A percentile compares a stretch with the other conserved stretches of the same genome.
phyloP scores from a whole-genome alignment of 192 early-diverging fungal genomes.

The Coemansia sp. region DNA sequence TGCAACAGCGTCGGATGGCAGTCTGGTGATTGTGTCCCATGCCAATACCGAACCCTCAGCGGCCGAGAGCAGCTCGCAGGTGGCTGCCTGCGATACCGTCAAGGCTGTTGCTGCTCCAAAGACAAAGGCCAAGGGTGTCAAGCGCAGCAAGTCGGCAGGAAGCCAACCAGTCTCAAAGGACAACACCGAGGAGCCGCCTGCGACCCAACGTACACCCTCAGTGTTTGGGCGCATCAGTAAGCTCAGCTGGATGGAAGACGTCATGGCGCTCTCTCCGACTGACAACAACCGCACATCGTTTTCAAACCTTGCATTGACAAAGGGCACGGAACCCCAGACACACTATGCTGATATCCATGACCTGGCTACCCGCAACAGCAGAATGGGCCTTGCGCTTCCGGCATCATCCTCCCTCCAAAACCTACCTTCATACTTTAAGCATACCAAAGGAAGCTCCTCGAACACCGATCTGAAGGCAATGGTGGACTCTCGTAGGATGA shows the following conservation, averaged over 20 bases:
- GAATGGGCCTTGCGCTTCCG: constrained; percentile 11
- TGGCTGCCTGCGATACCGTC: neutral
- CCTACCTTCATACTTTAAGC: constrained; percentile 17
- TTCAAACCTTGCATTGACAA: constrained; percentile 11
- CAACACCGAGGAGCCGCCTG: neutral
- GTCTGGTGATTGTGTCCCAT: constrained; percentile 9
- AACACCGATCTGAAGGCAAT: neutral
- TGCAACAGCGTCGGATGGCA: neutral
- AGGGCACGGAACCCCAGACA: neutral
- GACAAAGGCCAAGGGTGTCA: neutral
- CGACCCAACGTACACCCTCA: constrained; percentile 12
- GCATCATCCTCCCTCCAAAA: constrained; percentile 8
- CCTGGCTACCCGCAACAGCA: constrained; percentile 46
- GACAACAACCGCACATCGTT: constrained; percentile 35
- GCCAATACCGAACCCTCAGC: neutral
- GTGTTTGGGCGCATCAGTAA: constrained; percentile 37
- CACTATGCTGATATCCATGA: constrained; percentile 32
- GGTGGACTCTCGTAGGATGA: constrained; percentile 12
- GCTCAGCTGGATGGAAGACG: constrained; percentile 48
- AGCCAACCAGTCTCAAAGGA: neutral
- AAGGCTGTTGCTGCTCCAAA: neutral
- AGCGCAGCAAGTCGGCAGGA: neutral
- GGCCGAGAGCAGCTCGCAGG: neutral
- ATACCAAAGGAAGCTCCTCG: neutral
- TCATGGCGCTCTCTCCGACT: constrained; percentile 47